These are phyloP conservation scores for Parachaetomium inaequale DNA, from an alignment of 495 filamentous ascomycete genomes.

Conservation along the genomic window DNA sequence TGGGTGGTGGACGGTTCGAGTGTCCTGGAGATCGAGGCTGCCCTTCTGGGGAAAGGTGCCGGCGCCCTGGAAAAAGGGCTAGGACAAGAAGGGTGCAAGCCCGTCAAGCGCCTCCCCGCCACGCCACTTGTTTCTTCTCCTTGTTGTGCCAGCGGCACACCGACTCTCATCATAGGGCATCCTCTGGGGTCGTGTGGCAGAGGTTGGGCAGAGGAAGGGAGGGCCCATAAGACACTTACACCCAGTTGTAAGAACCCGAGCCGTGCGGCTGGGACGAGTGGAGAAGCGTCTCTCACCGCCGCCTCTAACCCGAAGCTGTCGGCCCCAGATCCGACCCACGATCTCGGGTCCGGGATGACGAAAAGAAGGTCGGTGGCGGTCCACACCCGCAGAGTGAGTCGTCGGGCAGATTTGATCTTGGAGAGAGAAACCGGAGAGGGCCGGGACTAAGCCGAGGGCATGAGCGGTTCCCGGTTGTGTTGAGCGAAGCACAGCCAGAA, in stretches of 20 bases:
- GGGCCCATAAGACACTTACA: neutral
- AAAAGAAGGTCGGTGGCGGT: neutral
- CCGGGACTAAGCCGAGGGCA: neutral
- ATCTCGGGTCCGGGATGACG: neutral
- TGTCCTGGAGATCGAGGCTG: neutral
- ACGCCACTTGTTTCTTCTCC: conserved; percentile 6
- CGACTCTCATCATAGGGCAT: neutral
- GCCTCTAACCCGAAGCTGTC: neutral
- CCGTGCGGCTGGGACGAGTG: neutral
- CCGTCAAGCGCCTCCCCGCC: neutral
- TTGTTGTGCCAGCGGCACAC: neutral
- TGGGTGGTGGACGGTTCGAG: neutral
- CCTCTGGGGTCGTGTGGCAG: neutral
- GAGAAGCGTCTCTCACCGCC: neutral
- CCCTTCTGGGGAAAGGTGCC: neutral
- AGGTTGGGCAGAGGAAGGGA: neutral
- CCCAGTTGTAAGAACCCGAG: neutral
- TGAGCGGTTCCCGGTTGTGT: neutral
- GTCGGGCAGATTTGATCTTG: neutral
- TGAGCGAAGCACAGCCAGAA: neutral
- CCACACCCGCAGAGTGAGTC: neutral
- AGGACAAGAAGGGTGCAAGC: neutral
- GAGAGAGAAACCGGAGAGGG: neutral
- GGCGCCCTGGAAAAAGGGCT: neutral
- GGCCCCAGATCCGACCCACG: neutral